Evolutionary conservation across 345 rosid genomes (phyloP).

Genomic region (Sisymbrium irio): DNA sequence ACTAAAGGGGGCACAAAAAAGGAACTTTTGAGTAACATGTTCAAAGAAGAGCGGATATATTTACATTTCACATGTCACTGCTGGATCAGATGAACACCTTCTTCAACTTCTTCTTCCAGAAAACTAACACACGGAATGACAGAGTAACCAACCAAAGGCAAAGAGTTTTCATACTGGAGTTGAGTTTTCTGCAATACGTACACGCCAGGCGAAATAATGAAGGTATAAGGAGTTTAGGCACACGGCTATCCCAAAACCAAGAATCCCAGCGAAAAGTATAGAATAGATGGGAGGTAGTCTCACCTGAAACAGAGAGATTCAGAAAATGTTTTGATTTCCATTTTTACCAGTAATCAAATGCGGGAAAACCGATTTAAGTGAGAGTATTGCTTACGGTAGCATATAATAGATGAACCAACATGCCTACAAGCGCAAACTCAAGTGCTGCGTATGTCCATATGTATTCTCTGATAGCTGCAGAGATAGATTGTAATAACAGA

Average conservation of each 20-base stretch:
- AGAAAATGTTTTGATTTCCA: not conserved
- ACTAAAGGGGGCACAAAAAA: not conserved
- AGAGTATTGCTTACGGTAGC: constrained; percentile 48
- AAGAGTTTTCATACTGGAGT: constrained; percentile 47
- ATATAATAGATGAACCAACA: constrained; percentile 60
- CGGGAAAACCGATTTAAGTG: not conserved
- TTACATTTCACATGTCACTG: constrained; percentile 20
- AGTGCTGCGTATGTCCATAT: constrained; percentile 94
- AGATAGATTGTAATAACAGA: not conserved
- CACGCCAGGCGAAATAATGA: constrained; percentile 57
- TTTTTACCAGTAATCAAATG: not conserved
- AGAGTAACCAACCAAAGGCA: constrained; percentile 8
- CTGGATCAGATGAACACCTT: constrained; percentile 7
- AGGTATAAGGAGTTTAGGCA: constrained; percentile 71
- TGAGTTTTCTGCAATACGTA: constrained; percentile 40
- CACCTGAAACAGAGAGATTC: constrained; percentile 50
- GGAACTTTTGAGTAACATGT: constrained; percentile 6
- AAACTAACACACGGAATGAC: constrained; percentile 11
- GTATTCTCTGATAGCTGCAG: constrained; percentile 86
- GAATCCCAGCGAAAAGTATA: constrained; percentile 58
- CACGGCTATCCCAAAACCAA: constrained; percentile 79
- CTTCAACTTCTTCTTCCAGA: not conserved
- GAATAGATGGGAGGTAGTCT: constrained; percentile 57
- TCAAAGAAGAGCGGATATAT: constrained; percentile 10
- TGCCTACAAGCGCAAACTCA: constrained; percentile 79